Evolutionary conservation across 2,329 filamentous ascomycete genomes (phyloP).

Genomic region (Ploettnerulaceae sp.): DNA sequence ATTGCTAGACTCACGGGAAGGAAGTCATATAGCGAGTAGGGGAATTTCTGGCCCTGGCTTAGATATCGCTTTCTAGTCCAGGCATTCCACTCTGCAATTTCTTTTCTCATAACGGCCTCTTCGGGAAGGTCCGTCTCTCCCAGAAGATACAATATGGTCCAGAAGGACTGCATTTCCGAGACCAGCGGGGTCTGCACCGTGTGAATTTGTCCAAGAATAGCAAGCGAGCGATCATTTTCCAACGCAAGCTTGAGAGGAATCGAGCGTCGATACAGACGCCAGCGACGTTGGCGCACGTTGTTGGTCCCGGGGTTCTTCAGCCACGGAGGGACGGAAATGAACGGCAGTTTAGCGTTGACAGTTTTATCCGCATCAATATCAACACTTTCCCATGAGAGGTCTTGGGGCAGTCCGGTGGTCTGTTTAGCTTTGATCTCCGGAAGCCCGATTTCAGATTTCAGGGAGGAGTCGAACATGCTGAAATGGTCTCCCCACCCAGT

Average conservation of each 20-base stretch:
- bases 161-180: conserved; percentile 15
- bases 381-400: conserved; percentile 24
- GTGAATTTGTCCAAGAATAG: conserved; percentile 6
- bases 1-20: conserved; percentile 13
- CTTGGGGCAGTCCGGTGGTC: no score
- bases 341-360: conserved; percentile 21
- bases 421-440: no score
- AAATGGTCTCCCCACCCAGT: not conserved
- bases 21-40: conserved; percentile 13
- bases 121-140: not conserved
- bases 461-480: not conserved
- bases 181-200: conserved; percentile 5
- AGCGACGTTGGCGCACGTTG: not conserved
- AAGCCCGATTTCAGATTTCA: not conserved
- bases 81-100: conserved; percentile 5
- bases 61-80: conserved; percentile 16
- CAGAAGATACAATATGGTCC: conserved; percentile 11
- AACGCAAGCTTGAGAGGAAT: conserved; percentile 5
- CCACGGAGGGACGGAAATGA: no score
- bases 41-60: conserved; percentile 12
- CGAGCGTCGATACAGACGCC: no score
- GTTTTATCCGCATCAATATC: conserved; percentile 23
- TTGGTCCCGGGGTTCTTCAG: conserved; percentile 14
- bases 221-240: conserved; percentile 2
- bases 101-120: conserved; percentile 10